A percentile compares a stretch with the other conserved stretches of the same genome.
These are phyloP conservation scores for Dictyostelium brefeldianum DNA, from an alignment of 78 protist species.

Conservation along the genomic window DNA sequence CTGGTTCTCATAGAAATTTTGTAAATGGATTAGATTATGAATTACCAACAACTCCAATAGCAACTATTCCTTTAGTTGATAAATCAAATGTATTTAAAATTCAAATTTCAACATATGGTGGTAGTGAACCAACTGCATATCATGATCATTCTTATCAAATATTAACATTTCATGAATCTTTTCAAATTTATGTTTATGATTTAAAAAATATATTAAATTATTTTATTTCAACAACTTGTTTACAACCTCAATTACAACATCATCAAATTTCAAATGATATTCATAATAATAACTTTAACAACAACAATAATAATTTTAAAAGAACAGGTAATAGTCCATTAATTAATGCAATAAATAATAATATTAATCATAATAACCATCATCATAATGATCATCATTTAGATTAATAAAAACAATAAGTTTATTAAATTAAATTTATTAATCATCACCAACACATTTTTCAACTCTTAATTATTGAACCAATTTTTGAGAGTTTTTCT, in stretches of 20 bases:
- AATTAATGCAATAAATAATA: not conserved
- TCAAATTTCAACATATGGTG: conserved; percentile 29
- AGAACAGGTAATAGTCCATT: not conserved
- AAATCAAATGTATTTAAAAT: conserved; percentile 13
- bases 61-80: conserved; percentile 18
- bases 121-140: conserved; percentile 9
- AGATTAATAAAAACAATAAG: not conserved
- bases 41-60: not conserved
- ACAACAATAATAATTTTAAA: not conserved
- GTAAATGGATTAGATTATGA: not conserved
- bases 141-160: conserved; percentile 19
- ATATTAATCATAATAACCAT: not conserved
- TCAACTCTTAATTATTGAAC: not conserved
- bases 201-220: conserved; percentile 1
- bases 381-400: not conserved
- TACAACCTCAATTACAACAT: not conserved
- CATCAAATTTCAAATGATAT: not conserved
- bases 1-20: not conserved
- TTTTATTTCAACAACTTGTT: conserved; percentile 2
- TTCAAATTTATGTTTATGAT: conserved; percentile 21
- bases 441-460: not conserved
- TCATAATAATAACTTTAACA: not conserved
- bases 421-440: not conserved
- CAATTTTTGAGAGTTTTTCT: not conserved
- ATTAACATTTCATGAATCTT: conserved; percentile 34